A percentile compares a stretch with the other conserved stretches of the same genome.
Evolutionary conservation across 164 flowering plant species (phyloP).

Genomic region (Magnolia changhungtana): DNA sequence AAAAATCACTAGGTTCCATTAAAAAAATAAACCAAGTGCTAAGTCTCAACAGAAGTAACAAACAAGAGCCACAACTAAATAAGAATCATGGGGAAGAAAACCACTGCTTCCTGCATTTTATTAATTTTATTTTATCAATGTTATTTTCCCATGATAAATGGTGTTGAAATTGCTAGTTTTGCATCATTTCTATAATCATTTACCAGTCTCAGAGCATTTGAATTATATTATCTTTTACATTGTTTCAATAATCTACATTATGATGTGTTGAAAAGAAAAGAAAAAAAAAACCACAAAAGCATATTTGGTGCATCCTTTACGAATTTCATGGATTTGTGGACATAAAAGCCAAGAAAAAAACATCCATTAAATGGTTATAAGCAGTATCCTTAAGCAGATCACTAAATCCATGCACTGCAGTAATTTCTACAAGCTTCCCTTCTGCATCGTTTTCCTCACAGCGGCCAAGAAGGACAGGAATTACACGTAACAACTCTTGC

Average conservation of each 20-base stretch:
- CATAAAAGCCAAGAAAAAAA: no score
- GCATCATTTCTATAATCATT: neutral
- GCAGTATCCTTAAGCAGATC: slow-evolving; percentile 63
- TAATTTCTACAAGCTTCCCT: slow-evolving; percentile 31
- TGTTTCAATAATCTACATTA: neutral
- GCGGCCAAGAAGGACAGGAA: slow-evolving; percentile 70
- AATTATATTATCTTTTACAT: neutral
- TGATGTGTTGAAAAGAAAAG: neutral
- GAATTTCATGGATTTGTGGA: no score
- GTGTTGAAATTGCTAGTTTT: neutral
- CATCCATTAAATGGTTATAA: slow-evolving; percentile 90
- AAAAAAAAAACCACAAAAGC: no score
- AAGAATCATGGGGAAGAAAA: neutral
- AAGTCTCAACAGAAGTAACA: neutral
- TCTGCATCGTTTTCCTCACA: slow-evolving; percentile 26
- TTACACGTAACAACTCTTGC: slow-evolving; percentile 50
- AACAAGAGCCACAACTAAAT: neutral
- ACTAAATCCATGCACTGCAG: slow-evolving; percentile 25
- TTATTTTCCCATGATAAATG: neutral
- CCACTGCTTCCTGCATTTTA: neutral
- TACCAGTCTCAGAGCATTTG: neutral
- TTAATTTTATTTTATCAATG: no score
- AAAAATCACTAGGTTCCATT: neutral
- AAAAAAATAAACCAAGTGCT: neutral
- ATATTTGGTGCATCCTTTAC: no score